Conservation (phyloP, 73 alveolate genomes). For the Urostyla sp. region DNA sequence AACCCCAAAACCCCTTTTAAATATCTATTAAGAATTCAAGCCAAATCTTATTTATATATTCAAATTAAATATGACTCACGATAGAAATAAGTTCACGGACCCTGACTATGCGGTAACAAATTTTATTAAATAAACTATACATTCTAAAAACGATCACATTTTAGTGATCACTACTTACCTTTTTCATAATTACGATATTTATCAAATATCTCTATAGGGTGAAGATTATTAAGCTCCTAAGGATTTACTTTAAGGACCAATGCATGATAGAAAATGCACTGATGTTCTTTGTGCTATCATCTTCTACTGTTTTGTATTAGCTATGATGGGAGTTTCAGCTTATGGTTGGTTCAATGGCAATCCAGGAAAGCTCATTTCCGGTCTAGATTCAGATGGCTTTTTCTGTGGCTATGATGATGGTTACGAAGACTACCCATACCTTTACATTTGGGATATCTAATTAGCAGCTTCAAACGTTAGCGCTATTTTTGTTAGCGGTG, state of each 20-base stretch:
- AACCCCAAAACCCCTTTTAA: background rate
- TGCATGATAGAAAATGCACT: slow-evolving; percentile 91
- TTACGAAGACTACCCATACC: slow-evolving; percentile 20
- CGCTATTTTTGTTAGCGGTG: slow-evolving; percentile 34
- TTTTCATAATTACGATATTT: no score
- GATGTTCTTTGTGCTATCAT: slow-evolving; percentile 88
- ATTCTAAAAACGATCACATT: no score
- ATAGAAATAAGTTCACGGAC: slow-evolving; percentile 15
- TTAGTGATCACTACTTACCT: no score
- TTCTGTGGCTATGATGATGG: slow-evolving; percentile 46
- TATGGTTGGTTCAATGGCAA: slow-evolving; percentile 88
- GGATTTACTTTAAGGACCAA: slow-evolving; percentile 79
- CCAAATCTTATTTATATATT: background rate
- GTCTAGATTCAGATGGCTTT: slow-evolving; percentile 63
- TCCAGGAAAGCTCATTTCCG: slow-evolving; percentile 76
- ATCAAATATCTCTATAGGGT: background rate
- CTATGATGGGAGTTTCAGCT: slow-evolving; percentile 80
- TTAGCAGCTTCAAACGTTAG: background rate
- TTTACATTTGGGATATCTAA: slow-evolving; percentile 47
- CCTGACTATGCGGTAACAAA: slow-evolving; percentile 31
- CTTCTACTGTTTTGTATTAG: slow-evolving; percentile 79
- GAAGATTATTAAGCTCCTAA: slow-evolving; percentile 19
- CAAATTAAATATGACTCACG: background rate
- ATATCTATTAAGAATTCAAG: background rate
- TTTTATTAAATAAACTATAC: no score